phyloP scores from a whole-genome alignment of 345 rosid species.

The Eucalyptus curtisii region DNA sequence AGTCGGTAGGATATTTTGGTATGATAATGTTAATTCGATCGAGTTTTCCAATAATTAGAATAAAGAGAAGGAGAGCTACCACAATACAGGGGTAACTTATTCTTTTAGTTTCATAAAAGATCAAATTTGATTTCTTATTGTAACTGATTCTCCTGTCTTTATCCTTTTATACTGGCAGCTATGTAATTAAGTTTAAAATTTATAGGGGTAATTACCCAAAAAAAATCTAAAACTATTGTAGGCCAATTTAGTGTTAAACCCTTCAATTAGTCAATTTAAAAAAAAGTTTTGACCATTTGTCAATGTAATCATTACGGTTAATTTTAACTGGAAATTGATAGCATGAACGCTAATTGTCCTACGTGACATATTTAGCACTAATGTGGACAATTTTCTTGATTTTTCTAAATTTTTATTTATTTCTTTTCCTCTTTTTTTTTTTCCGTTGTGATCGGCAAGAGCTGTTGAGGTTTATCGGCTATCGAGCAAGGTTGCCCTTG shows the following conservation, averaged over 20 bases:
- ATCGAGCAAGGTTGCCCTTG: no score
- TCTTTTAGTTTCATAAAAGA: background rate
- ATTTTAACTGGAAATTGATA: no score
- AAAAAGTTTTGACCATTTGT: no score
- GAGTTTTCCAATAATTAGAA: background rate
- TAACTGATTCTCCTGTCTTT: background rate
- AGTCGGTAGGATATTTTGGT: background rate
- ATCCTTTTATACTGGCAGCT: background rate
- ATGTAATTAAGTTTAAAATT: no score
- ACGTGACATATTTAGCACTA: fast-evolving
- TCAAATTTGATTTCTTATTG: background rate
- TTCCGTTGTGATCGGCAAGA: no score
- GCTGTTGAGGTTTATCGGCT: background rate
- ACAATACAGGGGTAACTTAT: background rate
- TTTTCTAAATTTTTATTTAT: no score
- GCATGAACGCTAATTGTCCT: fast-evolving
- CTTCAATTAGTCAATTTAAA: no score
- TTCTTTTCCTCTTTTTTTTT: no score
- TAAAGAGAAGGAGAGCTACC: background rate
- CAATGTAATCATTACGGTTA: no score
- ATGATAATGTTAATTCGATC: background rate
- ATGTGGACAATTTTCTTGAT: background rate
- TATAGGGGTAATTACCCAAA: no score
- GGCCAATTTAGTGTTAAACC: no score
- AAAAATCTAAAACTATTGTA: no score